Evolutionary conservation across 129 eudicot genomes (phyloP).

Genomic region (Arctium lappa): DNA sequence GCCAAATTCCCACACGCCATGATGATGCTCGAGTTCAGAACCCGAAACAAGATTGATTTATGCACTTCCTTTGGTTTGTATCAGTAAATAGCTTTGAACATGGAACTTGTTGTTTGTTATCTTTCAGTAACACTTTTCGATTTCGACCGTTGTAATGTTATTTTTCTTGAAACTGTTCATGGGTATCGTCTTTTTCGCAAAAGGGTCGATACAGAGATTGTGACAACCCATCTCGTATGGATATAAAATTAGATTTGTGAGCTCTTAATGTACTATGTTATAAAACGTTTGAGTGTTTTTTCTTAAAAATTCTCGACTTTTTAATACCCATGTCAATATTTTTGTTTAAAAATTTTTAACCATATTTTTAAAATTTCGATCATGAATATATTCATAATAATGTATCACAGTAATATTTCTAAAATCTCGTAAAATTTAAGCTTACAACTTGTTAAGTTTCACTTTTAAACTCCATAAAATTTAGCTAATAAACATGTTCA

Average conservation of each 20-base stretch:
- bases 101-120: background rate
- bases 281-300: no score
- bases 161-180: background rate
- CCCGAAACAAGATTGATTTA: background rate
- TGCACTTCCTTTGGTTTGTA: background rate
- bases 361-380: no score
- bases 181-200: background rate
- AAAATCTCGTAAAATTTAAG: background rate
- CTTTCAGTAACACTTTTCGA: background rate
- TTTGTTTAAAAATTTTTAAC: no score
- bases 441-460: background rate
- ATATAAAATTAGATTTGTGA: background rate
- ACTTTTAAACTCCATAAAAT: no score
- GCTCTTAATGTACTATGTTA: background rate
- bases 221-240: background rate
- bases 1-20: background rate
- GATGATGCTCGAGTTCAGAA: background rate
- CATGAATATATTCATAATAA: background rate
- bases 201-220: background rate
- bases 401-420: no score
- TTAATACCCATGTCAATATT: background rate
- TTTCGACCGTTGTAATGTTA: background rate
- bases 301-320: background rate
- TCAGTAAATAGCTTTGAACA: conserved; percentile 13
- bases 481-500: background rate